Evolutionary conservation across 78 protist genomes (phyloP), one percentile per base, ranked within the genome.

Genomic region (Isochrysis galbana): DNA sequence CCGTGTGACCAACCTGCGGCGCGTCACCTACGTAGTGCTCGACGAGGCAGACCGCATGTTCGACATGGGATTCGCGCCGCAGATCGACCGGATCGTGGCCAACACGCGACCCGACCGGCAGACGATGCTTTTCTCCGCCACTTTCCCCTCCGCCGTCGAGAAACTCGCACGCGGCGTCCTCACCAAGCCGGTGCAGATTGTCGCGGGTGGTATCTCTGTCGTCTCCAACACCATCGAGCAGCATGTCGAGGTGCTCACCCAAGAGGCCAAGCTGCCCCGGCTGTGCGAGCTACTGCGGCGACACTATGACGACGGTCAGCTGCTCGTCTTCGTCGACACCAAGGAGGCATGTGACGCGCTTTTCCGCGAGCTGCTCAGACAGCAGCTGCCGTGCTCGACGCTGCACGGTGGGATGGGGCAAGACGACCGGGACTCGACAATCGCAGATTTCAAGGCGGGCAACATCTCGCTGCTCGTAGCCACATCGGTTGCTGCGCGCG

Each of bases 401-500:
- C 95, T 99, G 42, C 99, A 99, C 78, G 99, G 98, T 0, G 99
- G 98, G 61, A 96, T 96, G 96, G 96, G 34, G 41, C 95, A 99
- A 92, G 80, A 39, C 14, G 99, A 98, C 90, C 98, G 99, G 3
- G 99, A 96, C 54, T 47, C 48, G 5, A 93, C 97, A 38, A 78
- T 99, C 26, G 36, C 72, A 0, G 98, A 96, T 44, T 98, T 94
- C n/a, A 96, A 95, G 88, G 45, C 32, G 17, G 95, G 96, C 80
- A 95, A 47, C 51, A 42, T 44, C 25, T n/a, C 25, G 48, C 21
- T 87, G 39, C 48, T 99, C 47, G 91, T 99, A 5, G 99, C 99
- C 29, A 99, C 99, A 22, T 92, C 97, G 17, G 93, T 99, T 42
- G 99, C 99, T 11, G 98, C 99, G 19, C 94, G 99, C n/a, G 99